Conservation (phyloP, 169 alveolate genomes). For the Plasmodium adleri region DNA sequence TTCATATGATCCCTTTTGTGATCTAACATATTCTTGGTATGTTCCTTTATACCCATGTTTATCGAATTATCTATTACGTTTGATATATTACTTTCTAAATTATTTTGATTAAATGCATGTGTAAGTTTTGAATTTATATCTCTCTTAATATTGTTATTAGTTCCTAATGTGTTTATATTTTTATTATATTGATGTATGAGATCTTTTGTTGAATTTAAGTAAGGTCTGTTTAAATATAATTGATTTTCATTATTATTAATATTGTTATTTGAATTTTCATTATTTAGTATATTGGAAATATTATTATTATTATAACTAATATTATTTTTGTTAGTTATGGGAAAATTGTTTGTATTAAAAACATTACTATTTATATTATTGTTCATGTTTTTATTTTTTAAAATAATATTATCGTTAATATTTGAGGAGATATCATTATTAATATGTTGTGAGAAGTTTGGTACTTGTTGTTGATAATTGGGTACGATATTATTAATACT, state of each 20-base stretch:
- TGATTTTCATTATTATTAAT: neutral
- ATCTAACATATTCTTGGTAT: neutral
- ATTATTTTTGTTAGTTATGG: conserved; percentile 14
- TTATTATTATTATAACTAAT: conserved; percentile 15
- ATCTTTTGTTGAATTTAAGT: conserved; percentile 6
- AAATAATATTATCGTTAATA: conserved; percentile 7
- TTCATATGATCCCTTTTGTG: neutral
- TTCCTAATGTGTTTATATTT: conserved; percentile 17
- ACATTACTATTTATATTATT: conserved; percentile 16
- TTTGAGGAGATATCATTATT: neutral
- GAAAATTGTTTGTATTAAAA: conserved; percentile 8
- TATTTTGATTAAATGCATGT: conserved; percentile 11
- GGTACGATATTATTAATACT: conserved; percentile 44
- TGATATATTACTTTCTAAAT: conserved; percentile 10
- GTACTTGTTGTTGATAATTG: conserved; percentile 3
- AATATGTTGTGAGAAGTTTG: neutral
- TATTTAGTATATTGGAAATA: neutral
- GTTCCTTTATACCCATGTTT: neutral
- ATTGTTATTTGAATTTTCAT: conserved; percentile 16
- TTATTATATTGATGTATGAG: conserved; percentile 2
- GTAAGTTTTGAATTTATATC: neutral
- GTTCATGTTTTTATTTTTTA: conserved; percentile 44
- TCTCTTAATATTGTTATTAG: conserved; percentile 8
- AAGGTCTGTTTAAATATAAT: conserved; percentile 18
- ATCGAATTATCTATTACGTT: conserved; percentile 10